A percentile compares a stretch with the other conserved stretches of the same genome.
These are phyloP conservation scores for Tagetes patula DNA, from an alignment of 129 eudicot genomes.

Conservation along the genomic window DNA sequence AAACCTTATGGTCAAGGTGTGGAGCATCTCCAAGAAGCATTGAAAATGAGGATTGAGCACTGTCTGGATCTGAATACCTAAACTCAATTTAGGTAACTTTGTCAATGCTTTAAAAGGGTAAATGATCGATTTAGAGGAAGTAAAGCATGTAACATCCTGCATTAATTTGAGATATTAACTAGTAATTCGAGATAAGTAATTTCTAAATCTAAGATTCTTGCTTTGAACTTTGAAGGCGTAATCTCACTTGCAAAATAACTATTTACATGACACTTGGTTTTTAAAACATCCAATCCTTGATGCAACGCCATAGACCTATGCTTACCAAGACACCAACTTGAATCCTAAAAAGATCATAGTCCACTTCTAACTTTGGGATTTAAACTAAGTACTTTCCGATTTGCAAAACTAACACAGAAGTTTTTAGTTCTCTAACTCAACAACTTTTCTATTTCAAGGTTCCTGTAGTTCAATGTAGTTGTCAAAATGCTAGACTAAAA, in stretches of 20 bases:
- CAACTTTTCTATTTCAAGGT: not conserved
- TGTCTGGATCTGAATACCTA: constrained; percentile 92
- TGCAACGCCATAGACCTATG: not conserved
- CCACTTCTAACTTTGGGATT: not conserved
- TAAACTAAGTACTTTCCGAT: not conserved
- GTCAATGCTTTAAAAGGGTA: constrained; percentile 8
- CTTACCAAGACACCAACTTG: not conserved
- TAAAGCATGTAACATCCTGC: constrained; percentile 7
- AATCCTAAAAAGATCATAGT: not conserved
- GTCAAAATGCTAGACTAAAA: constrained; percentile 6
- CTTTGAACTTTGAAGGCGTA: not conserved
- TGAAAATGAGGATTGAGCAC: constrained; percentile 94
- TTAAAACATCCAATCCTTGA: constrained; percentile 3
- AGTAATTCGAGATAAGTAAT: not conserved
- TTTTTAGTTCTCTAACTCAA: not conserved
- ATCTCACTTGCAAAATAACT: constrained; percentile 8
- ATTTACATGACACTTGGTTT: not conserved
- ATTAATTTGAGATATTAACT: constrained; percentile 3
- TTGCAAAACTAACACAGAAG: not conserved
- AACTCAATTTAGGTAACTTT: constrained; percentile 22
- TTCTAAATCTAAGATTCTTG: constrained; percentile 8
- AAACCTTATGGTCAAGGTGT: constrained; percentile 95
- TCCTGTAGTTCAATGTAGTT: not conserved
- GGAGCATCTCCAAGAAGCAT: constrained; percentile 99
- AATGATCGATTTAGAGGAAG: not conserved